Evolutionary conservation across 1,284 basidiomycete species (phyloP).

Genomic region (Porogramme epimiltina): DNA sequence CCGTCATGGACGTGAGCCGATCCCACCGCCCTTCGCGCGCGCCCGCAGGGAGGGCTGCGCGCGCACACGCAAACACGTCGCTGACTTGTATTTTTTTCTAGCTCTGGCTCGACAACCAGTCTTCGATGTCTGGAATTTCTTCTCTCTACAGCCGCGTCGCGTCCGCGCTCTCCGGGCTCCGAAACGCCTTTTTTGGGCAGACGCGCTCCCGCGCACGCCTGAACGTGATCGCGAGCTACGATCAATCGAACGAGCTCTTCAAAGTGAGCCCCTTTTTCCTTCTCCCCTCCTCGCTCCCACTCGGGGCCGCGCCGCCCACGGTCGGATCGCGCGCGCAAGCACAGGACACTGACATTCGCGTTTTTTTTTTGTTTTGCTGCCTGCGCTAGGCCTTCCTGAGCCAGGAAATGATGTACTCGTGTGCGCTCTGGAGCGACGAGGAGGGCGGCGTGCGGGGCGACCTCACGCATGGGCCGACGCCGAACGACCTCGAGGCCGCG

Average conservation of each 20-base stretch:
- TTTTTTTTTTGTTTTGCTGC: neutral
- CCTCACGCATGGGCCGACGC: slow-evolving; percentile 28
- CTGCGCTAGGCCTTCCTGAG: slow-evolving; percentile 71
- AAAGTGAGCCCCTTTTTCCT: slow-evolving; percentile 44
- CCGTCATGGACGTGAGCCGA: slow-evolving; percentile 72
- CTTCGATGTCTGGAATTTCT: slow-evolving; percentile 65
- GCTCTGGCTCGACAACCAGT: slow-evolving; percentile 85
- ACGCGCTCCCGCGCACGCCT: slow-evolving; percentile 75
- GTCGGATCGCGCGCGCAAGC: too few relatives aligned
- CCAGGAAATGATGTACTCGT: slow-evolving; percentile 93
- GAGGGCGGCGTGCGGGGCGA: slow-evolving; percentile 77
- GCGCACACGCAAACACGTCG: too few relatives aligned
- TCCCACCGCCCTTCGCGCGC: slow-evolving; percentile 13
- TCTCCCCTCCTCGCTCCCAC: neutral
- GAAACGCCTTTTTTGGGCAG: slow-evolving; percentile 83
- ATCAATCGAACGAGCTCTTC: slow-evolving; percentile 84
- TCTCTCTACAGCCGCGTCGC: slow-evolving; percentile 67
- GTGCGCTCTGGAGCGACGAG: slow-evolving; percentile 75
- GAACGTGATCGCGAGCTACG: slow-evolving; percentile 89
- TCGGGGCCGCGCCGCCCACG: too few relatives aligned
- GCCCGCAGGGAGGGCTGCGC: too few relatives aligned
- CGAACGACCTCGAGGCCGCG: slow-evolving; percentile 77
- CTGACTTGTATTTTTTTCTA: slow-evolving; percentile 36
- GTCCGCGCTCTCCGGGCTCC: slow-evolving; percentile 69
- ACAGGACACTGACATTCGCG: neutral